A percentile compares a stretch with the other conserved stretches of the same genome.
Evolutionary conservation across 2,329 filamentous ascomycete genomes (phyloP).

Genomic region (Geosmithia morbida): DNA sequence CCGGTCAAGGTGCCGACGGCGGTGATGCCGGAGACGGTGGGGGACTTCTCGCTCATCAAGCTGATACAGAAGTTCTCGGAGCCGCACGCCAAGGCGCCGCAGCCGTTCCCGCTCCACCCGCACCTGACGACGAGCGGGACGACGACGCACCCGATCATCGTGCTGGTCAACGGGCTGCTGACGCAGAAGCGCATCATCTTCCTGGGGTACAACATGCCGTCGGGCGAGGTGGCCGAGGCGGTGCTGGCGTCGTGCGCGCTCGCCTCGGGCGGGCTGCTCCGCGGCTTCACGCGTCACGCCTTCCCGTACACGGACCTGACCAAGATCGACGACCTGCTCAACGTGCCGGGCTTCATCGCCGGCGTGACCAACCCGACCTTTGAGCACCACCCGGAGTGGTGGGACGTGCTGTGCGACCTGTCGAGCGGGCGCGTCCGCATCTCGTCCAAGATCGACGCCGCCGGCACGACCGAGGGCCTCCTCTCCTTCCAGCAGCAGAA

Average conservation of each 20-base stretch:
- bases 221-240: conserved; percentile 93
- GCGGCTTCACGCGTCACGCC: conserved; percentile 88
- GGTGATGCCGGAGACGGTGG: conserved; percentile 86
- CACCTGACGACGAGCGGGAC: conserved; percentile 88
- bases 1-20: conserved; percentile 94
- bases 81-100: conserved; percentile 66
- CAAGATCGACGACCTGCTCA: conserved; percentile 91
- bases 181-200: conserved; percentile 97
- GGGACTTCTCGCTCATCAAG: conserved; percentile 94
- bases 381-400: conserved; percentile 91
- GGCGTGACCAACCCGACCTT: conserved; percentile 97
- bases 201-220: conserved; percentile 86
- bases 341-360: conserved; percentile 93
- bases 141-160: conserved; percentile 85
- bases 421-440: conserved; percentile 90
- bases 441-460: conserved; percentile 70
- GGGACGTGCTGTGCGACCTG: conserved; percentile 91
- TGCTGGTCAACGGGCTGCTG: conserved; percentile 84
- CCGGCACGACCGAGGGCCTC: conserved; percentile 70
- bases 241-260: conserved; percentile 93
- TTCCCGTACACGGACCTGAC: conserved; percentile 97
- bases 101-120: conserved; percentile 74
- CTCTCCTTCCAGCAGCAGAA: conserved; percentile 78
- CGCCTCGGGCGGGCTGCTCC: conserved; percentile 78
- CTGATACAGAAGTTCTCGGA: conserved; percentile 89